Evolutionary conservation across 257 asterid species (phyloP), one percentile per base, ranked within the genome.

Genomic region (Solanum neorickii): DNA sequence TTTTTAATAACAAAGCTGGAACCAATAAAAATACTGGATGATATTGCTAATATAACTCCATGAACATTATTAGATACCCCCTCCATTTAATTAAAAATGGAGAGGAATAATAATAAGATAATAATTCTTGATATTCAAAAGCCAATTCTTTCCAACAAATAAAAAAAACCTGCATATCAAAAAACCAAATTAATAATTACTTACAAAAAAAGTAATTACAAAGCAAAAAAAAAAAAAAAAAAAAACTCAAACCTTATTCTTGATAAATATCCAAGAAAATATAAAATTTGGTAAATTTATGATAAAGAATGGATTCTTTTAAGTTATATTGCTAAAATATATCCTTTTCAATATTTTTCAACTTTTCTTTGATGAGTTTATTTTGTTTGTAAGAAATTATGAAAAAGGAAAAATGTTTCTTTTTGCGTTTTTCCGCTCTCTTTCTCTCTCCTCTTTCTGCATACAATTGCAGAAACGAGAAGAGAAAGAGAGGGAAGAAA

Each of bases 11-110:
- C 88, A 87, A 80, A 90, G 90, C 92, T 90, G 9, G 90, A 85
- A 25, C 92, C 92, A 87, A 90, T 90, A 52, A 90, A 90, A 82
- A 90, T 65, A 85, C 92, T 88, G 9, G 92, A 90, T 16, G 92
- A 90, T 10, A 90, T 83, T 52, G 92, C 92, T 65, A 90, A 87
- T 73, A 83, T 44, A 4, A 90, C 82, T 35, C 92, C 92, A 52
- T 89, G 90, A 9, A 90, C 86, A 66, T 90, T 90, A 69, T 90
- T 91, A 72, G 91, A 87, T 20, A 85, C 59, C 66, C 92, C 92
- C 85, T 66, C 91, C 92, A 90, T 90, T 73, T 82, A 77, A 78
- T 7, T 37, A 35, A 41, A 7, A 84, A 90, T 80, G 92, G 90
- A 88, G 56, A 84, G 86, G 31, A 68, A 37, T 9, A 70, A 49